Evolutionary conservation across 495 filamentous ascomycete genomes (phyloP).

Genomic region (Xylaria intraflava): DNA sequence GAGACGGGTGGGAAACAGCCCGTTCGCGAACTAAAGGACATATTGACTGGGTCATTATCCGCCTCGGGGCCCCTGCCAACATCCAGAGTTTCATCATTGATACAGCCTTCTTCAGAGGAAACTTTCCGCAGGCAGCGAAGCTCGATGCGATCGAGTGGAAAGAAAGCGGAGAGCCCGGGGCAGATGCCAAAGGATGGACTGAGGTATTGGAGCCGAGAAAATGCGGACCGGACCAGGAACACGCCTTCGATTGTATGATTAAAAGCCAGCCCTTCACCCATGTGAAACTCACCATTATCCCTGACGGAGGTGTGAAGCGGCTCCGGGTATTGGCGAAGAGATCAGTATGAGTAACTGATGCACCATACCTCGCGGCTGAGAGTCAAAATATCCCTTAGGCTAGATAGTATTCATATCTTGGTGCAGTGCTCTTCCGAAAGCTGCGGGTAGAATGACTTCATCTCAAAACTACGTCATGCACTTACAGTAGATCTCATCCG

Average conservation of each 20-base stretch:
- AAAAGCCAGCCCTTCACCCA: conserved; percentile 60
- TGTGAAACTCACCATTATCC: conserved; percentile 84
- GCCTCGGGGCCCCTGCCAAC: conserved; percentile 63
- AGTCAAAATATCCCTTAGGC: no score
- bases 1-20: conserved; percentile 91
- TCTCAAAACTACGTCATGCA: no score
- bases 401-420: not conserved
- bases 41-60: conserved; percentile 79
- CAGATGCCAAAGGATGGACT: conserved; percentile 62
- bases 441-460: no score
- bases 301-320: conserved; percentile 87
- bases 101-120: conserved; percentile 84
- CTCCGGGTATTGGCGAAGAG: conserved; percentile 73
- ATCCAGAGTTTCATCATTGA: conserved; percentile 73
- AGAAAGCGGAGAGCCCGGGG: conserved; percentile 46
- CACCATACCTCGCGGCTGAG: no score
- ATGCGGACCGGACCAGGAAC: conserved; percentile 75
- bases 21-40: conserved; percentile 69
- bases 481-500: no score
- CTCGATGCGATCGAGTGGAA: conserved; percentile 58
- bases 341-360: conserved; percentile 21
- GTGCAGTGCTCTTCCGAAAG: no score
- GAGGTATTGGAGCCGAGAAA: conserved; percentile 60
- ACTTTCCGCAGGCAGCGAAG: conserved; percentile 74
- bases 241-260: conserved; percentile 55